These are phyloP conservation scores for Gossypium sturtianum DNA, from an alignment of 345 rosid species.

Conservation along the genomic window DNA sequence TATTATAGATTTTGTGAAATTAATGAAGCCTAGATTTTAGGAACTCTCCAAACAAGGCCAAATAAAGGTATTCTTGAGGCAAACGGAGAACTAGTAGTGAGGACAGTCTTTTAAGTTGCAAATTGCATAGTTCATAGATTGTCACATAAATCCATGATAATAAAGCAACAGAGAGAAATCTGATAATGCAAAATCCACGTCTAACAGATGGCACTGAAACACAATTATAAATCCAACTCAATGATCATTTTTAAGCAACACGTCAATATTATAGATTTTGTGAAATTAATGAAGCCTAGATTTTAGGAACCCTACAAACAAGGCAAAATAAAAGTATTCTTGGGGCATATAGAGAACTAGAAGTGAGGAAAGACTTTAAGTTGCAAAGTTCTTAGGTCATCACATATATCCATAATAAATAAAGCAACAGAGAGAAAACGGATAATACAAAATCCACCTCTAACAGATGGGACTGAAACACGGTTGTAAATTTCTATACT, in stretches of 20 bases:
- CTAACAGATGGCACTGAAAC: neutral
- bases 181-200: neutral
- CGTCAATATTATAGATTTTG: neutral
- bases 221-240: neutral
- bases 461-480: neutral
- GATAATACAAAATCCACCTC: neutral
- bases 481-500: neutral
- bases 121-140: neutral
- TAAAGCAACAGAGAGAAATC: neutral
- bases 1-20: neutral
- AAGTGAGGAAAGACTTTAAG: neutral
- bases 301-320: neutral
- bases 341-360: neutral
- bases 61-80: neutral
- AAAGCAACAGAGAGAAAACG: neutral
- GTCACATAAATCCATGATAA: neutral
- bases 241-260: neutral
- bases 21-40: neutral
- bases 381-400: neutral
- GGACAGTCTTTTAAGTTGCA: slow-evolving; percentile 1
- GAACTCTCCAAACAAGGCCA: slow-evolving; percentile 4
- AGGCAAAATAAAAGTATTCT: neutral
- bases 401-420: neutral
- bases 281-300: slow-evolving; percentile 1
- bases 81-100: neutral